Base-by-base conservation (phyloP, 345 rosid genomes). In the Erodium maritimum region DNA sequence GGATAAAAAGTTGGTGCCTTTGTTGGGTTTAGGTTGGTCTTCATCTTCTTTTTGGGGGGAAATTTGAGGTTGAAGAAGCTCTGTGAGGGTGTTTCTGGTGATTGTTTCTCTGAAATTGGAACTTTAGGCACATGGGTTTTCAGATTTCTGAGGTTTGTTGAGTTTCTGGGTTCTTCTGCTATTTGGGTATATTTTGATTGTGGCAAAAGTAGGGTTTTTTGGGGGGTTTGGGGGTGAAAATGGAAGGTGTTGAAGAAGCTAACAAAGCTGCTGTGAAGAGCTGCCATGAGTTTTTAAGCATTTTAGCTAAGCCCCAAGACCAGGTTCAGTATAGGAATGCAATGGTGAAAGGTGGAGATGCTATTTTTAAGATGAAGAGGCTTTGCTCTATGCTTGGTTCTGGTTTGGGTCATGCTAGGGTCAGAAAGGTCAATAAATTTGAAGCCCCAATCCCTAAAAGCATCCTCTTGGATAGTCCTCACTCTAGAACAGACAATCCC, bases 191-290 rank as follows among this genome's bases (percentile, higher is more conserved):
- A 34, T 63, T 65, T 64, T 55, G 58, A 55, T 65, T 65, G 65
- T 50, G 56, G 60, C 34, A 67, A 59, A 3, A 56, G 64, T 78
- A 69, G 77, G 74, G 68, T 19, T 74, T 59, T 62, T 69, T 17
- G 34, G 10, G 55, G 12, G 55, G 57, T 51, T 57, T 45, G 69
- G 64, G 59, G 25, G 20, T 54, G n/a, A 33, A 62, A 69, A 90
- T 91, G 98, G 96, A 91, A 67, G 96, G 75, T 75, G 87, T 88
- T 69, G 98, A 88, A 70, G 90, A 80, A 73, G 88, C 88, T 50
- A 91, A 78, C 78, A 88, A 73, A 71, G 83, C 77, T 54, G 96
- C 96, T 55, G 84, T 91, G 52, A 87, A 84, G 81, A 84, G 95
- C 65, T 86, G 93, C 71, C 85, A 84, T 73, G 82, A 82, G 77